These are phyloP conservation scores for Paecilomyces formosus DNA, from an alignment of 2,329 filamentous ascomycete species.

Conservation along the genomic window DNA sequence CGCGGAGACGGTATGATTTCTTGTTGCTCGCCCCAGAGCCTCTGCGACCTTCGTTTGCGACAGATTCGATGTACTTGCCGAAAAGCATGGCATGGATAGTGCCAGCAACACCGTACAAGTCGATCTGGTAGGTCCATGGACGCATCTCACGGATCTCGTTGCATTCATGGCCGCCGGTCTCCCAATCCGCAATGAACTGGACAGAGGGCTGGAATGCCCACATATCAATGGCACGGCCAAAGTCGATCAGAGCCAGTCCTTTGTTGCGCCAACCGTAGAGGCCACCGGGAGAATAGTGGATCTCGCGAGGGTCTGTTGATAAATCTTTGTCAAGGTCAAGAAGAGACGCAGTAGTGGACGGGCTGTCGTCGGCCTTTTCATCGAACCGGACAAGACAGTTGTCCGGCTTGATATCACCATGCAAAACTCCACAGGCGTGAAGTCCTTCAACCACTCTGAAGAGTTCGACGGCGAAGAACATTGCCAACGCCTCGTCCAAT, in stretches of 20 bases:
- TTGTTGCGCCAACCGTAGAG: conserved; percentile 70
- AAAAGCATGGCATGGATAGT: conserved; percentile 85
- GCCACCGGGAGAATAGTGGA: conserved; percentile 66
- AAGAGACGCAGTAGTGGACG: conserved; percentile 19
- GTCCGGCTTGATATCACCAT: conserved; percentile 92
- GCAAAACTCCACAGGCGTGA: conserved; percentile 70
- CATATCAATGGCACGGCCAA: conserved; percentile 93
- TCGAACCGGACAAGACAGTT: conserved; percentile 89
- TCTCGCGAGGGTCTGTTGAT: conserved; percentile 20
- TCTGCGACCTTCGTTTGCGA: conserved; percentile 14
- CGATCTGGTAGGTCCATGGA: conserved; percentile 96
- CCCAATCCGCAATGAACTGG: conserved; percentile 93
- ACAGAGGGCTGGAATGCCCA: conserved; percentile 67
- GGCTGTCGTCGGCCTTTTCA: conserved; percentile 17
- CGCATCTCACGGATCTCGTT: conserved; percentile 90
- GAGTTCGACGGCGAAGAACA: conserved; percentile 93
- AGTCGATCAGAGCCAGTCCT: conserved; percentile 84
- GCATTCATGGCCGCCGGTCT: conserved; percentile 78
- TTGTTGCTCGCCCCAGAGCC: conserved; percentile 15
- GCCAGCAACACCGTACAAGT: conserved; percentile 88
- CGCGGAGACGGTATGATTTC: conserved; percentile 70
- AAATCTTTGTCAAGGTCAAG: conserved; percentile 19
- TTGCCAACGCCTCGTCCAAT: conserved; percentile 84
- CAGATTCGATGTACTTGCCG: conserved; percentile 87
- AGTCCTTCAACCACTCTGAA: conserved; percentile 83